phyloP scores from a whole-genome alignment of 352 stramenopile genomes.

The Aphanomyces invadans region DNA sequence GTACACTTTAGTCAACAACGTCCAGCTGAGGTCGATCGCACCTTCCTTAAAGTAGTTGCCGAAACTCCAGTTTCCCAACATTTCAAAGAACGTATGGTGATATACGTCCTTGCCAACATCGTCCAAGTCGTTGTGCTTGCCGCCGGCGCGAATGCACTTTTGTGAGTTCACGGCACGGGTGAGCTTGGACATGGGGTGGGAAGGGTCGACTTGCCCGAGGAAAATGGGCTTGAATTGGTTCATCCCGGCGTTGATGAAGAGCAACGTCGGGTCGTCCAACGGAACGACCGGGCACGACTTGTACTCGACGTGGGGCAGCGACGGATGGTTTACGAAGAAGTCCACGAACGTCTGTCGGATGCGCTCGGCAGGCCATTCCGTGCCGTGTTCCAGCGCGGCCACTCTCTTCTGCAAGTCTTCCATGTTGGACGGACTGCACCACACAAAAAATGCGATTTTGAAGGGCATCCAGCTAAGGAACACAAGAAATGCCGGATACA shows the following conservation, averaged over 20 bases:
- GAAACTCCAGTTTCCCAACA: constrained; percentile 99
- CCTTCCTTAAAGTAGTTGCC: constrained; percentile 99
- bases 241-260: constrained; percentile 99
- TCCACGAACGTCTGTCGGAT: constrained; percentile 97
- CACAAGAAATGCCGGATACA: background rate
- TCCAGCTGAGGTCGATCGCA: constrained; percentile 95
- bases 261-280: constrained; percentile 95
- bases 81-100: constrained; percentile 99
- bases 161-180: constrained; percentile 93
- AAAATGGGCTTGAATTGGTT: constrained; percentile 99
- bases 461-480: constrained; percentile 3
- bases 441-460: background rate
- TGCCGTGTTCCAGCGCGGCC: background rate
- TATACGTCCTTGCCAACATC: constrained; percentile 99
- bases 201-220: constrained; percentile 93
- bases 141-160: constrained; percentile 99
- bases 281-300: constrained; percentile 94
- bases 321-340: constrained; percentile 90
- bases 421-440: background rate
- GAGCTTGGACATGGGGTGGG: constrained; percentile 87
- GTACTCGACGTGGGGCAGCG: constrained; percentile 90
- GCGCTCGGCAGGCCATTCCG: constrained; percentile 90
- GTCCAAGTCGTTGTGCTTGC: constrained; percentile 99
- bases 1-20: constrained; percentile 95
- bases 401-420: constrained; percentile 16